Conservation (phyloP, 2,329 filamentous ascomycete genomes). For the Colletotrichum karsti region DNA sequence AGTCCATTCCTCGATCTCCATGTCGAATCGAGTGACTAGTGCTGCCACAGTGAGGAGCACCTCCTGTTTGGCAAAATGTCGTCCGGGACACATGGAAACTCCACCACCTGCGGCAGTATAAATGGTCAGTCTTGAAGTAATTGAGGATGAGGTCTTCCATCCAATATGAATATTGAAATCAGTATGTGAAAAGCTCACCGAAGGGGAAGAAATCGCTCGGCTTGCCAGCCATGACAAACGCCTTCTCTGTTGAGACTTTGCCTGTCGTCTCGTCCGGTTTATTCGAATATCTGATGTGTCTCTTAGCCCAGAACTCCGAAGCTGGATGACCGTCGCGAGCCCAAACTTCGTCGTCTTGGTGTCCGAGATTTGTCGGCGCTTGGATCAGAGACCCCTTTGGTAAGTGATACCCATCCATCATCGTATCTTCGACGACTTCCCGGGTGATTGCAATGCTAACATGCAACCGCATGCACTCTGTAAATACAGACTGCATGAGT, state of each 20-base stretch:
- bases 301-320: slow-evolving; percentile 29
- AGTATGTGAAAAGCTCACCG: too few species aligned
- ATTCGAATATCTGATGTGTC: slow-evolving; percentile 18
- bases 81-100: slow-evolving; percentile 44
- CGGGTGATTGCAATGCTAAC: slow-evolving; percentile 35
- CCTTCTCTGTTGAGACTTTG: background rate
- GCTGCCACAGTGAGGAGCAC: slow-evolving; percentile 43
- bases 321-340: background rate
- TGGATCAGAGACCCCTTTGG: slow-evolving; percentile 32
- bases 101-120: slow-evolving; percentile 38
- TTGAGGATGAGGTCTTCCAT: background rate
- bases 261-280: background rate
- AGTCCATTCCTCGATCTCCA: slow-evolving; percentile 36
- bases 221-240: slow-evolving; percentile 17
- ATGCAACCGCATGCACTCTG: slow-evolving; percentile 37
- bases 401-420: slow-evolving; percentile 29
- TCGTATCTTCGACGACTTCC: slow-evolving; percentile 28
- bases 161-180: too few species aligned
- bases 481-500: slow-evolving; percentile 36
- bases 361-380: slow-evolving; percentile 33
- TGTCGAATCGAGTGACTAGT: slow-evolving; percentile 39
- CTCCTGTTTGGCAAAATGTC: slow-evolving; percentile 49
- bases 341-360: slow-evolving; percentile 30
- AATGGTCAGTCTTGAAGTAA: accelerated
- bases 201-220: slow-evolving; percentile 20